phyloP scores from a whole-genome alignment of 768 basidiomycete species.

The Phaffia australis region DNA sequence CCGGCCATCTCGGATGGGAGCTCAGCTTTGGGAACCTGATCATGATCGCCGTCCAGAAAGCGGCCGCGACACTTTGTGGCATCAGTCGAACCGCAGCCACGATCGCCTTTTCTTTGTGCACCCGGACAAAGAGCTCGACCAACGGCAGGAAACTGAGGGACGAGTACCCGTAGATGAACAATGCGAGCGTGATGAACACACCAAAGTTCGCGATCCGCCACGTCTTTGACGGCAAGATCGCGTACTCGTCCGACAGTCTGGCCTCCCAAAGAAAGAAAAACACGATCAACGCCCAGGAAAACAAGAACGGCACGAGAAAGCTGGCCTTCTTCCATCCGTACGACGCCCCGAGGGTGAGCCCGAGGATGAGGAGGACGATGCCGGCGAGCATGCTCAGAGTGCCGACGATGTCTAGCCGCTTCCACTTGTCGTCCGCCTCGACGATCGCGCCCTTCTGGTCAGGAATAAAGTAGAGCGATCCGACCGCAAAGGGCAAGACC shows the following conservation, averaged over 20 bases:
- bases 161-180: constrained; percentile 9
- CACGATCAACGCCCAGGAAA: constrained; percentile 27
- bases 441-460: background rate
- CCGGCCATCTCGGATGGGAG: background rate
- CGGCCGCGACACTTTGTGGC: constrained; percentile 1
- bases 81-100: constrained; percentile 33
- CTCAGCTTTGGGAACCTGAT: background rate
- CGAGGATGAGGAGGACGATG: constrained; percentile 33
- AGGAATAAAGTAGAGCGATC: constrained; percentile 12
- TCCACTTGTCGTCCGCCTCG: constrained; percentile 31
- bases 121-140: background rate
- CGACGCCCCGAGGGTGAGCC: constrained; percentile 32
- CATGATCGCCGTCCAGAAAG: background rate
- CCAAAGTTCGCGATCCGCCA: constrained; percentile 34
- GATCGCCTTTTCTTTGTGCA: constrained; percentile 28
- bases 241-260: background rate
- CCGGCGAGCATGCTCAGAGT: constrained; percentile 32
- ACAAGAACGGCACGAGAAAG: constrained; percentile 31
- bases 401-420: constrained; percentile 35
- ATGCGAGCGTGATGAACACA: constrained; percentile 28
- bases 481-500: constrained; percentile 8
- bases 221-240: constrained; percentile 3
- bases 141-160: constrained; percentile 8
- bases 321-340: constrained; percentile 29
- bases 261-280: constrained; percentile 30